phyloP scores from a whole-genome alignment of 2,329 filamentous ascomycete genomes.

The Trichophyton benhamiae region DNA sequence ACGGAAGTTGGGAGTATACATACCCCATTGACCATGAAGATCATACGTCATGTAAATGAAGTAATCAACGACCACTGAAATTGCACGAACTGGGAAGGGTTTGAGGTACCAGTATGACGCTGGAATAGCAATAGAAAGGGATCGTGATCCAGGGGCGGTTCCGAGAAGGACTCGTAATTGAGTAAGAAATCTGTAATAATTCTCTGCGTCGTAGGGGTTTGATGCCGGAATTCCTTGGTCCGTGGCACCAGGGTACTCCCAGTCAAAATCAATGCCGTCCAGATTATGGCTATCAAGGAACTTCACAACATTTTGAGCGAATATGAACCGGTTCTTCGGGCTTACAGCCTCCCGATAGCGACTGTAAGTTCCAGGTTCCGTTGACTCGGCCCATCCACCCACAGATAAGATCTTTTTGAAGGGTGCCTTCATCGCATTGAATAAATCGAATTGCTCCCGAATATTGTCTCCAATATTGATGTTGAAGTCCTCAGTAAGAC shows the following conservation, averaged over 20 bases:
- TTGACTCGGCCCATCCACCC: conserved; percentile 35
- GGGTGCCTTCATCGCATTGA: background rate
- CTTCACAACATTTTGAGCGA: conserved; percentile 28
- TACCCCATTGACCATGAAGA: conserved; percentile 19
- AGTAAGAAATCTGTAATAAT: conserved; percentile 24
- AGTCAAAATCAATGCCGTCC: conserved; percentile 32
- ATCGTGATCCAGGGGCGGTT: conserved; percentile 16
- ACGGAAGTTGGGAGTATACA: background rate
- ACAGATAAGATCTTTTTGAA: conserved; percentile 16
- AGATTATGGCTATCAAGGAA: conserved; percentile 31
- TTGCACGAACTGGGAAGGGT: conserved; percentile 18
- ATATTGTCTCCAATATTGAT: conserved; percentile 17
- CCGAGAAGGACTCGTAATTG: conserved; percentile 5
- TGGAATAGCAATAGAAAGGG: conserved; percentile 18
- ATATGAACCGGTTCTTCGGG: conserved; percentile 26
- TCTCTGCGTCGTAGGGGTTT: conserved; percentile 19
- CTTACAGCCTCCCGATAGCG: conserved; percentile 27
- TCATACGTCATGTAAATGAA: conserved; percentile 30
- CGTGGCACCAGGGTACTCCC: conserved; percentile 27
- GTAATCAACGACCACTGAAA: conserved; percentile 19
- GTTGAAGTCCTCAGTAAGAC: conserved; percentile 11
- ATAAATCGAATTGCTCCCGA: conserved; percentile 10
- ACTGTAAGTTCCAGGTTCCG: conserved; percentile 25
- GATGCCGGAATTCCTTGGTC: conserved; percentile 26
- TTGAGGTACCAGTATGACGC: conserved; percentile 24